Percentiles rank a stretch among this genome's conserved stretches.
Evolutionary conservation across 208 protist genomes (phyloP).

Genomic region (Trypanosoma cruzi): DNA sequence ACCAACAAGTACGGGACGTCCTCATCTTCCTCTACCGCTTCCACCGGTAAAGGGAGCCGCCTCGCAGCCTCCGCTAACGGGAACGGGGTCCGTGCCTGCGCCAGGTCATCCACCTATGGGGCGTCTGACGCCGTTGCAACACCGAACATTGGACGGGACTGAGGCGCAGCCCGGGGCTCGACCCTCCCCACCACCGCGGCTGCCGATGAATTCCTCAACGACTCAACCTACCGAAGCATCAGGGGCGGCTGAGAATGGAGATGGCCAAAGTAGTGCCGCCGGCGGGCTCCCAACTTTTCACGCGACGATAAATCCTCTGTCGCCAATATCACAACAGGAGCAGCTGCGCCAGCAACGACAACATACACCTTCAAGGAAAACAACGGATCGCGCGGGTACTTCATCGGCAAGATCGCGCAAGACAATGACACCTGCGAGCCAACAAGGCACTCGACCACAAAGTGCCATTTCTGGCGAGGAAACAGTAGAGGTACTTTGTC

Average conservation of each 20-base stretch:
- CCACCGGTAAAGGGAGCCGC: conserved; percentile 12
- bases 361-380: neutral
- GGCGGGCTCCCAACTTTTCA: neutral
- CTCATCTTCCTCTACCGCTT: conserved; percentile 34
- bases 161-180: neutral
- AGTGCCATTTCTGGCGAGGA: neutral
- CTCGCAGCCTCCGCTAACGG: neutral
- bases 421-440: neutral
- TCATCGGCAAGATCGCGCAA: conserved; percentile 7
- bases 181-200: conserved; percentile 2
- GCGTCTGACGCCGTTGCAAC: conserved; percentile 19
- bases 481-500: conserved; percentile 73
- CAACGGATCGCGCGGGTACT: neutral
- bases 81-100: neutral
- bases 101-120: conserved; percentile 9
- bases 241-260: neutral
- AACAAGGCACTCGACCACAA: neutral
- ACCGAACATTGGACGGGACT: neutral
- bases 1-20: conserved; percentile 12
- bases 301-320: neutral
- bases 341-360: conserved; percentile 4
- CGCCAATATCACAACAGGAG: conserved; percentile 18
- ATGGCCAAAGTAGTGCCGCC: conserved; percentile 1
- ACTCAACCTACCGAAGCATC: neutral
- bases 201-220: neutral